Conservation (phyloP, 768 basidiomycete species). For the Termitomyces heimii region DNA sequence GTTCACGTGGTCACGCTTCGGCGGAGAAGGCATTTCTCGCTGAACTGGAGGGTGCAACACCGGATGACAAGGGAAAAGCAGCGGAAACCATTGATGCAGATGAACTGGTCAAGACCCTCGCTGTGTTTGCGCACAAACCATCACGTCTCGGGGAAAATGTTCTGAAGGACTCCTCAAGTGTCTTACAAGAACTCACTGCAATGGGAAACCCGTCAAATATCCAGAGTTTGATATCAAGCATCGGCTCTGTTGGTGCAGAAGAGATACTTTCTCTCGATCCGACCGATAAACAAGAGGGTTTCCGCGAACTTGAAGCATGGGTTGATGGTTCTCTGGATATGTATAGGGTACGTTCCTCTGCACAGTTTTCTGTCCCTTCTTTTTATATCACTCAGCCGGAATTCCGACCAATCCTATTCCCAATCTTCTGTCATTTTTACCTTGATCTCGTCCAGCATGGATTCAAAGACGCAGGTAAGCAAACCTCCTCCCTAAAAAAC, state of each 20-base stretch:
- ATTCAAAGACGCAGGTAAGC: conserved; percentile 83
- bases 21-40: conserved; percentile 46
- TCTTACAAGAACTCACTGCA: conserved; percentile 60
- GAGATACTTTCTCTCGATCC: conserved; percentile 79
- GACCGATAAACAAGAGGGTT: conserved; percentile 82
- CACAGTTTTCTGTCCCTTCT: conserved; percentile 3
- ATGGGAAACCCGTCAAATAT: conserved; percentile 70
- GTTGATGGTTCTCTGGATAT: conserved; percentile 88
- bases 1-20: conserved; percentile 36
- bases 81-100: conserved; percentile 38
- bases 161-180: conserved; percentile 58
- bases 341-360: conserved; percentile 58
- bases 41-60: conserved; percentile 36
- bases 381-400: conserved; percentile 57
- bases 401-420: conserved; percentile 88
- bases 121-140: conserved; percentile 67
- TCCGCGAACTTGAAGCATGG: conserved; percentile 81
- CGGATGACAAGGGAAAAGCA: conserved; percentile 37
- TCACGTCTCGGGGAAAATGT: conserved; percentile 64
- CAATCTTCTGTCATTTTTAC: conserved; percentile 97
- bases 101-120: conserved; percentile 49
- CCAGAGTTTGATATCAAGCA: conserved; percentile 70
- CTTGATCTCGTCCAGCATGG: conserved; percentile 89
- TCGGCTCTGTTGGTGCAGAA: conserved; percentile 76
- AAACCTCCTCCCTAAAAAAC: conserved; percentile 19